Base-by-base conservation (phyloP, 2,329 filamentous ascomycete genomes). In the Penicillium sp. region DNA sequence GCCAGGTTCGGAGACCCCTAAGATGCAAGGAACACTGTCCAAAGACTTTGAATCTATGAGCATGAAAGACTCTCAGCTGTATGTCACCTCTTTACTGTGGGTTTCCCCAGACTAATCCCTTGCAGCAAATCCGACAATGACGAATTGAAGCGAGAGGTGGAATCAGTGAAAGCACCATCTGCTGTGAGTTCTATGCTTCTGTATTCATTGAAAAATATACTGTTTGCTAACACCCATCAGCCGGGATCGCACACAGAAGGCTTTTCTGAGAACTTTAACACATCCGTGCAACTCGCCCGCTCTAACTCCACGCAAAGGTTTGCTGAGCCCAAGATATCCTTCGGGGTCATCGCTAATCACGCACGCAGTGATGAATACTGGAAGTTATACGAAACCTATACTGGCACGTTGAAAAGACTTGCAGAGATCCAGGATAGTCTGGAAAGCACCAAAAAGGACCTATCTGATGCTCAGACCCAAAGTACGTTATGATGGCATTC, bases 41-140 rank as follows among this genome's bases (percentile, higher is more conserved):
- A 74, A 75, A 53, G 75, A 78, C 58, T 73, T 78, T 37, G 75
- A 77, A 53, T 73, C 73, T 21, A 71, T 75, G 31, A 74, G 74
- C 21, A 66, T 70, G 50, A 70, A 68, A 48, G 75, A 77, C 48
- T 71, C 73, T 19, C 73, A 76, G 48, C 60, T 76, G 75, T 77
- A 48, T 60, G 74, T 64, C 19, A n/a, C 22, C 43, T 26, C 22
- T 13, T 21, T 9, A 21, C 14, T 37, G 21, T 48, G 9, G n/a
- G 5, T 19, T 24, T 50, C 24, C n/a, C 21, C 1, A 2, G 22
- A 31, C 68, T 73, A 59, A 73, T 52, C 31, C 21, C 39, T 37
- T 14, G 41, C 52, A 77, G 75, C 19, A 77, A 74, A 72, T 63
- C 73, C 16, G 75, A 77, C 47, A 74, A 74, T 37, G 75, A 77